Evolutionary conservation across 1,284 basidiomycete genomes (phyloP), one percentile per base, ranked within the genome.

Genomic region (Puccinia hordei): DNA sequence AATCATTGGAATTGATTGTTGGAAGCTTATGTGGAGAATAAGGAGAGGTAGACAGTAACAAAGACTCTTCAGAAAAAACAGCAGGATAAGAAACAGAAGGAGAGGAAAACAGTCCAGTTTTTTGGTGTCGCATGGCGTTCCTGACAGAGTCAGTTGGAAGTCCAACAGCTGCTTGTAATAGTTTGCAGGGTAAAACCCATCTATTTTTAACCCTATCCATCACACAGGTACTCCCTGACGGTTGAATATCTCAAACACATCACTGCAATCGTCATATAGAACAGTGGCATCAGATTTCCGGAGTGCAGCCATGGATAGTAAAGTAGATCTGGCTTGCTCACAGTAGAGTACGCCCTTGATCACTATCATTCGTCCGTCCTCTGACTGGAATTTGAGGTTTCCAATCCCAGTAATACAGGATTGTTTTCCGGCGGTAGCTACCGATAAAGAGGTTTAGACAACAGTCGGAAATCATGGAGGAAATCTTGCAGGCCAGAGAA

Each of bases 251-350:
- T 2, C 35, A 5, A 61, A 61, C 9, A 61, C 35, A 1, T 61
- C 33, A 19, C 59, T 35, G 59, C 5, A 2, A 9, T 27, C 17
- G 24, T 61, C 59, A 61, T 61, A 61, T 5, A 27, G 59, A 61
- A 61, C 12, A 57, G 19, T 27, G 6, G 24, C 22, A 27, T 57
- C 15, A 57, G 55, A 10, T 27, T 57, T 57, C 9, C 24, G 3
- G 22, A 57, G 24, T 5, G 30, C 63, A 3, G 63, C 63, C 44
- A 46, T 19, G 15, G 30, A 46, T 9, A n/a, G 30, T 46, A 35
- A 51, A n/a, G 35, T 69, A 35, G 10, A 44, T 4, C 49, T 38
- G 22, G 63, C 63, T 66, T 66, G 15, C 63, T 66, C 63, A 44
- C 35, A 66, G n/a, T 35, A 66, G 38, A 69, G 30, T 2, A 69